Evolutionary conservation across 2,329 filamentous ascomycete species (phyloP).

Genomic region (Hypoxylon rubiginosum): DNA sequence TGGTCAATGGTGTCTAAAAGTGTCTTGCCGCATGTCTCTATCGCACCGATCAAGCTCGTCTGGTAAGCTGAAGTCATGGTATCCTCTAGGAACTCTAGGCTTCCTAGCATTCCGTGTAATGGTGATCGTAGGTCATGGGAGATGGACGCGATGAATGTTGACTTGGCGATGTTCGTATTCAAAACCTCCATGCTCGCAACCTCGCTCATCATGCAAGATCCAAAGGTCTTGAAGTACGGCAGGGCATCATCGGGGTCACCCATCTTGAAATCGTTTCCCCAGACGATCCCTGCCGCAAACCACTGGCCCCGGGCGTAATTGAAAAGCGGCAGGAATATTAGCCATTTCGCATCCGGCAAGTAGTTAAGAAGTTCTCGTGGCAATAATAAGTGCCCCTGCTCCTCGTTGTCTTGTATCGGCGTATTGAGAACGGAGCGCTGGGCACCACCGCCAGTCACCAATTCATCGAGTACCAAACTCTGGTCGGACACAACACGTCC

Average conservation of each 20-base stretch:
- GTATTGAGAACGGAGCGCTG: constrained; percentile 17
- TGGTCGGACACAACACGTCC: constrained; percentile 37
- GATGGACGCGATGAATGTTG: constrained; percentile 70
- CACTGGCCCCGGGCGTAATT: constrained; percentile 54
- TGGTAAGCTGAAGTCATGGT: constrained; percentile 56
- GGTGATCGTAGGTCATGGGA: constrained; percentile 70
- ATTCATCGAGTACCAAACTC: constrained; percentile 20
- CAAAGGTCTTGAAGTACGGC: constrained; percentile 56
- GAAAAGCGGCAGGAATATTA: constrained; percentile 55
- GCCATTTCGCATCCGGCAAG: constrained; percentile 52
- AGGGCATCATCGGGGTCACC: constrained; percentile 55
- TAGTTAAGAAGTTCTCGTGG: constrained; percentile 52
- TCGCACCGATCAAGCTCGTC: constrained; percentile 59
- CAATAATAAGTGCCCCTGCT: constrained; percentile 27
- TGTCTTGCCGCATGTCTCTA: constrained; percentile 62
- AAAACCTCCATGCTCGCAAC: constrained; percentile 66
- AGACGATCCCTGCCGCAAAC: constrained; percentile 54
- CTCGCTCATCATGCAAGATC: constrained; percentile 67
- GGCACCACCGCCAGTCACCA: constrained; percentile 35
- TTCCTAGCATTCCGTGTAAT: constrained; percentile 69
- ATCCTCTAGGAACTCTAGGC: constrained; percentile 63
- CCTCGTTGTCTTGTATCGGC: constrained; percentile 9
- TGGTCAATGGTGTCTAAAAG: constrained; percentile 65
- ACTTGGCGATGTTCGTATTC: constrained; percentile 66
- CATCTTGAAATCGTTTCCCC: constrained; percentile 54